phyloP scores from a whole-genome alignment of 2,329 filamentous ascomycete species.

The Penicillium sp. region DNA sequence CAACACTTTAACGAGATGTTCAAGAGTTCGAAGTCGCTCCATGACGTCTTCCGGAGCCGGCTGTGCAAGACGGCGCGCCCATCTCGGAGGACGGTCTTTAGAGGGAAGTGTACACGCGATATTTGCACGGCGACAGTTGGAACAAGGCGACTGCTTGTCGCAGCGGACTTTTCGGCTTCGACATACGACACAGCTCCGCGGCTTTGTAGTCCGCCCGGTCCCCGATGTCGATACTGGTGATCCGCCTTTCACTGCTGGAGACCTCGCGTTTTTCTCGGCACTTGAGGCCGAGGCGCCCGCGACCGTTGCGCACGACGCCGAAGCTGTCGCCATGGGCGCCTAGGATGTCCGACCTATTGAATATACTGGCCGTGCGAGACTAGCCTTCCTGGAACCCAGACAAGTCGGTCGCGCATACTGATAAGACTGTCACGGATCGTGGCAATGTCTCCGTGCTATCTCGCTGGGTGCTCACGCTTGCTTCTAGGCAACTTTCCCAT shows the following conservation, averaged over 20 bases:
- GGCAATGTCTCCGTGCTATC: background rate
- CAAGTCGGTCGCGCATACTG: background rate
- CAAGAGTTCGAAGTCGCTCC: constrained; percentile 54
- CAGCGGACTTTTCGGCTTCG: constrained; percentile 60
- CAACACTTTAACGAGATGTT: constrained; percentile 55
- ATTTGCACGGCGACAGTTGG: constrained; percentile 57
- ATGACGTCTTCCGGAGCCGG: constrained; percentile 46
- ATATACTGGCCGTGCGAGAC: too few relatives aligned
- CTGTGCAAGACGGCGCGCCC: constrained; percentile 56
- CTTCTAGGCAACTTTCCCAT: background rate
- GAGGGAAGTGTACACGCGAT: constrained; percentile 57
- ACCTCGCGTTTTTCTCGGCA: constrained; percentile 21
- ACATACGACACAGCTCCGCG: constrained; percentile 55
- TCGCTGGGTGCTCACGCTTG: background rate
- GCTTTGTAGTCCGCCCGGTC: constrained; percentile 26
- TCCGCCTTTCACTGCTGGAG: background rate
- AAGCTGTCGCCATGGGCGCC: background rate
- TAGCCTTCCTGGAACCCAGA: background rate
- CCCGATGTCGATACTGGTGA: background rate
- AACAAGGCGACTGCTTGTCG: constrained; percentile 59
- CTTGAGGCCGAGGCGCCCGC: constrained; percentile 14
- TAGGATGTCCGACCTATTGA: background rate
- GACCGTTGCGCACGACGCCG: background rate
- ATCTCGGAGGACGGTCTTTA: constrained; percentile 54
- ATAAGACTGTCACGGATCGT: background rate